Conservation (phyloP, 371 early-diverging fungal species). For the Mucor sp. region DNA sequence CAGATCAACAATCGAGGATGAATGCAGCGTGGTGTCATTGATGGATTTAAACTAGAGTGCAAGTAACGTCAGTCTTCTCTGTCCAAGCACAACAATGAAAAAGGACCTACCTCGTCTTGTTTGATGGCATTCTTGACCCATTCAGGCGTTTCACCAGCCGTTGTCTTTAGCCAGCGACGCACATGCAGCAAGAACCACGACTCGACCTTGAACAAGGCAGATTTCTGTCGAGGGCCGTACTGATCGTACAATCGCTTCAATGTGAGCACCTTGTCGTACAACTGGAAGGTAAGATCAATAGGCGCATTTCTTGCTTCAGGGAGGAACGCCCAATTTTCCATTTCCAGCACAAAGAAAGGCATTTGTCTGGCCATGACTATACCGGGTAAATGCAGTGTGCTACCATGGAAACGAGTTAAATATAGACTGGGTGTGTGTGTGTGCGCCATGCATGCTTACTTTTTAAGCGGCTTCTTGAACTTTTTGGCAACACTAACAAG, state of each 20-base stretch:
- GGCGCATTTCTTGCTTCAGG: slow-evolving; percentile 46
- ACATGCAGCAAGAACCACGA: slow-evolving; percentile 70
- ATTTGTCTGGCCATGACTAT: slow-evolving; percentile 56
- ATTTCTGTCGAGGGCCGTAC: slow-evolving; percentile 49
- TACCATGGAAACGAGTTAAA: background rate
- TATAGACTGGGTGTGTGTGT: background rate
- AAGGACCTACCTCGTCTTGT: slow-evolving; percentile 64
- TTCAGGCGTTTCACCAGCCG: slow-evolving; percentile 57
- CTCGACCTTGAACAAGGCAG: slow-evolving; percentile 60
- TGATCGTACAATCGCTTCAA: slow-evolving; percentile 52
- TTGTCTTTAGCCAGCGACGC: slow-evolving; percentile 57
- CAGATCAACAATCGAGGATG: slow-evolving; percentile 81
- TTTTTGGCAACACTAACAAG: slow-evolving; percentile 39
- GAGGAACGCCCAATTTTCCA: slow-evolving; percentile 55
- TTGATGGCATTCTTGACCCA: slow-evolving; percentile 68
- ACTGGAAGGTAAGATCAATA: slow-evolving; percentile 50
- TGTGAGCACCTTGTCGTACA: slow-evolving; percentile 54
- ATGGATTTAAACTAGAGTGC: slow-evolving; percentile 56
- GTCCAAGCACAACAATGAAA: no score
- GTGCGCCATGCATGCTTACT: slow-evolving; percentile 21
- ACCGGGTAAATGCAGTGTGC: slow-evolving; percentile 39
- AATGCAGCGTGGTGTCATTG: slow-evolving; percentile 68
- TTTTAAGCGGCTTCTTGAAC: slow-evolving; percentile 47
- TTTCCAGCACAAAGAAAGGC: slow-evolving; percentile 56
- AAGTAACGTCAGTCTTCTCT: background rate